These are phyloP conservation scores for Monosporascus sp. DNA, from an alignment of 2,329 filamentous ascomycete genomes.

Conservation along the genomic window DNA sequence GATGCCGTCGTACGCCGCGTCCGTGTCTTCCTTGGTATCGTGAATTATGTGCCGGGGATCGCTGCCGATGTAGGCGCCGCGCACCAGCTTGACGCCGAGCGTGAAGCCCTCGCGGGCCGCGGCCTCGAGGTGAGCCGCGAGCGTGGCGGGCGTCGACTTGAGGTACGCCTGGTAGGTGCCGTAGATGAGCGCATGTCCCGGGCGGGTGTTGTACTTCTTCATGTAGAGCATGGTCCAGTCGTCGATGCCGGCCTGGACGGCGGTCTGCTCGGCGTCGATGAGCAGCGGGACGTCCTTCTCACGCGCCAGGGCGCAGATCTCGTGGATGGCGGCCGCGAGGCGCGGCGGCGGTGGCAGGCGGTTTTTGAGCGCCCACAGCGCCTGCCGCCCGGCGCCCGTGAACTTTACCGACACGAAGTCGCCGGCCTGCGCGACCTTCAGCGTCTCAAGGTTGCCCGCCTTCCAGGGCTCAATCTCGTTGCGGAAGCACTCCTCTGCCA, in stretches of 20 bases:
- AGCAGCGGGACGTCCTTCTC: conserved; percentile 66
- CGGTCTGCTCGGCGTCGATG: conserved; percentile 81
- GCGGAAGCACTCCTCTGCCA: conserved; percentile 42
- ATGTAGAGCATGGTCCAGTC: conserved; percentile 75
- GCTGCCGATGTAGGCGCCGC: conserved; percentile 66
- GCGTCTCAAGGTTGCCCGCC: conserved; percentile 67
- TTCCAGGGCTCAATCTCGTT: conserved; percentile 67
- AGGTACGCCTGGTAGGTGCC: conserved; percentile 76
- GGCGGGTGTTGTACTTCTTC: conserved; percentile 63
- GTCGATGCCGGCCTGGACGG: conserved; percentile 74
- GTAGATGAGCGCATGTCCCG: conserved; percentile 65
- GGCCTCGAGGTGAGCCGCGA: conserved; percentile 53
- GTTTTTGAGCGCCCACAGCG: conserved; percentile 60
- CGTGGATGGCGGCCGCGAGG: conserved; percentile 64
- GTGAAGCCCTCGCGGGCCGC: conserved; percentile 58
- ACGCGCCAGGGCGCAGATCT: conserved; percentile 68
- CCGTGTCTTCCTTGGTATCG: conserved; percentile 66
- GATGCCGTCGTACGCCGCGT: conserved; percentile 67
- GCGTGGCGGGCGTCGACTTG: conserved; percentile 52
- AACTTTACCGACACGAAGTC: conserved; percentile 70
- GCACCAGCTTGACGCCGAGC: conserved; percentile 69
- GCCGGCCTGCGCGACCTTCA: conserved; percentile 63
- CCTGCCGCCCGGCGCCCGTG: conserved; percentile 73
- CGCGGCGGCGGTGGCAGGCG: conserved; percentile 56
- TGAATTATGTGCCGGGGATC: conserved; percentile 67